These are phyloP conservation scores for Gyrodon lividus DNA, from an alignment of 768 basidiomycete species.

Conservation along the genomic window DNA sequence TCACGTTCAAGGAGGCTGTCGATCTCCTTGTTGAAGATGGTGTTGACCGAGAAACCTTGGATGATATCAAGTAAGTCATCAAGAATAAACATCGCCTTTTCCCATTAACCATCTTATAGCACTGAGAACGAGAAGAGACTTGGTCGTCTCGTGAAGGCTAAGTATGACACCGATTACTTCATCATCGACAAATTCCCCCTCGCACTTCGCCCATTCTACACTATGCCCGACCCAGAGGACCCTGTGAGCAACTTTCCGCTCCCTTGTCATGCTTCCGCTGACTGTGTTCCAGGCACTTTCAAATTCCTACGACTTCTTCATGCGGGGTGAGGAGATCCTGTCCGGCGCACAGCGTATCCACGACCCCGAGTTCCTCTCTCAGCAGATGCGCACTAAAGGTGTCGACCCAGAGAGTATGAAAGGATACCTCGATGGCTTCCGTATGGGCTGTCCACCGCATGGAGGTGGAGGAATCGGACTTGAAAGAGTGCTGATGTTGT, in stretches of 20 bases:
- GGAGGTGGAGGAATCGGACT: constrained; percentile 96
- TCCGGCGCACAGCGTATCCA: constrained; percentile 98
- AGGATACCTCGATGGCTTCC: constrained; percentile 91
- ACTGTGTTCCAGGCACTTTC: constrained; percentile 64
- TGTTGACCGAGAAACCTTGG: constrained; percentile 69
- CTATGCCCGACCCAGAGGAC: constrained; percentile 95
- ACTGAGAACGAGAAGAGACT: constrained; percentile 95
- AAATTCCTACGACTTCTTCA: constrained; percentile 99
- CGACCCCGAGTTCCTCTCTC: constrained; percentile 74
- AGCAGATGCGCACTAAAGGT: constrained; percentile 84
- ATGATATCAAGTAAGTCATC: constrained; percentile 80
- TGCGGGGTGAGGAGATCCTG: constrained; percentile 98
- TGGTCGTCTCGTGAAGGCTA: constrained; percentile 84
- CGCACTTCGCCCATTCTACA: constrained; percentile 95
- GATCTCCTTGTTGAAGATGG: constrained; percentile 86
- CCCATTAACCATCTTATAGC: constrained; percentile 40
- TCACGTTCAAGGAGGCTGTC: constrained; percentile 87
- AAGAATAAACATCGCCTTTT: neutral
- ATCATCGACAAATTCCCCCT: constrained; percentile 99
- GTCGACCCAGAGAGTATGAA: constrained; percentile 93
- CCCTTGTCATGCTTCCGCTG: constrained; percentile 1
- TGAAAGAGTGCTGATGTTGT: constrained; percentile 96
- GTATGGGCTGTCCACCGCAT: constrained; percentile 92
- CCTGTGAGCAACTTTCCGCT: constrained; percentile 50
- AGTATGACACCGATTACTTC: constrained; percentile 97